phyloP scores from a whole-genome alignment of 2,329 filamentous ascomycete species.

The Catunica adiposa region DNA sequence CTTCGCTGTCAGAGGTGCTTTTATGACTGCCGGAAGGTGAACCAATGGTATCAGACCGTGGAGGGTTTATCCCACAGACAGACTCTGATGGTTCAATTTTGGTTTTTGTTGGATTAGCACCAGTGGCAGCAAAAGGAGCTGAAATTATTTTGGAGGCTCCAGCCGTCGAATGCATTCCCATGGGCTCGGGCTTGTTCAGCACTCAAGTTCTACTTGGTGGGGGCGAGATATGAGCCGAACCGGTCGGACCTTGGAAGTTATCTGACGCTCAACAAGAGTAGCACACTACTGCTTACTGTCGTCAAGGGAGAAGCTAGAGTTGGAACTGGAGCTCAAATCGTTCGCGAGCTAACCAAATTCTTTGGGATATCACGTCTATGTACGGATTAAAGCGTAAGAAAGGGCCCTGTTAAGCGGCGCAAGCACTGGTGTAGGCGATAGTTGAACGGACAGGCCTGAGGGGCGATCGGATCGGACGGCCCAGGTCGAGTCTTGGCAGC shows the following conservation, averaged over 20 bases:
- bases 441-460: background rate
- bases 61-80: background rate
- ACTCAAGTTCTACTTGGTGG: background rate
- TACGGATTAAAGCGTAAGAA: background rate
- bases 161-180: constrained; percentile 2
- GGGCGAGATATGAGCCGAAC: background rate
- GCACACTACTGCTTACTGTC: too few relatives aligned
- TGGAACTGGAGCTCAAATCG: too few relatives aligned
- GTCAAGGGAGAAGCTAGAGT: too few relatives aligned
- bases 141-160: background rate
- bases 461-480: constrained; percentile 9
- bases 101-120: background rate
- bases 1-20: constrained; percentile 28
- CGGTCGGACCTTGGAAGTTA: background rate
- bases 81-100: background rate
- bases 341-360: background rate
- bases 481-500: constrained; percentile 8
- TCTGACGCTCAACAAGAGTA: too few relatives aligned
- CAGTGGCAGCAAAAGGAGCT: constrained; percentile 2
- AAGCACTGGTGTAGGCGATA: background rate
- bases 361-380: background rate
- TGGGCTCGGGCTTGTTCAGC: background rate
- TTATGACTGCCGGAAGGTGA: constrained; percentile 29
- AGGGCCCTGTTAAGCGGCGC: background rate
- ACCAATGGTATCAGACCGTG: constrained; percentile 18